Conservation (phyloP, 2,329 filamentous ascomycete species). For the Trichoderma gracile region DNA sequence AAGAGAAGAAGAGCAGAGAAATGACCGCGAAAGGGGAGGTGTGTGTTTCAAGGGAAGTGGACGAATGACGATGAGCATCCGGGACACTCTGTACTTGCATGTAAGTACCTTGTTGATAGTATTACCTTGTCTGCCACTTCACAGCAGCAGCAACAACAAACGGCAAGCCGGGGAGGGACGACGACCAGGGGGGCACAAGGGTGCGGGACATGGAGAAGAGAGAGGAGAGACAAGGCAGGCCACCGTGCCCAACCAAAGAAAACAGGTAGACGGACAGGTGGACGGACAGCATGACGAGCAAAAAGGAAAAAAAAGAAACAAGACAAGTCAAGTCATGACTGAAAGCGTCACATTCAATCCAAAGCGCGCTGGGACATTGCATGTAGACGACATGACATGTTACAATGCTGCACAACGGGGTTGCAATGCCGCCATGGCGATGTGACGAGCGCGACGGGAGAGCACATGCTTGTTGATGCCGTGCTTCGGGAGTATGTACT, state of each 20-base stretch:
- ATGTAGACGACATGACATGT: background rate
- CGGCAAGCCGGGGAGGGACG: conserved; percentile 2
- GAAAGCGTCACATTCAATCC: background rate
- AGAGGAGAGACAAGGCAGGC: background rate
- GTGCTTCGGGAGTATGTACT: background rate
- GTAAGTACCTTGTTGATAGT: too few relatives aligned
- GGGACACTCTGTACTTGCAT: too few relatives aligned
- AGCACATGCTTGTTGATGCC: background rate
- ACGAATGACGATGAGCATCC: background rate
- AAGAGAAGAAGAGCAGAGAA: too few relatives aligned
- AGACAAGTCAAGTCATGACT: background rate
- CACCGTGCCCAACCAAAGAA: background rate
- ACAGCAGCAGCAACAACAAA: background rate
- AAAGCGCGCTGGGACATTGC: too few relatives aligned
- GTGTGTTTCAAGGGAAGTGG: conserved; percentile 1
- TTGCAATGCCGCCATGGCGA: conserved; percentile 9
- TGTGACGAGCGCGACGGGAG: background rate
- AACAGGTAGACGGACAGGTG: too few relatives aligned
- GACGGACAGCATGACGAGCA: background rate
- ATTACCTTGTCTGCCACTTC: too few relatives aligned
- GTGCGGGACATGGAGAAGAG: background rate
- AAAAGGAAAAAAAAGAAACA: background rate
- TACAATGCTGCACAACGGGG: background rate
- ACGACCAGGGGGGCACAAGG: too few relatives aligned
- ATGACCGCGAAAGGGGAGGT: conserved; percentile 18